These are phyloP conservation scores for Calonectria henricotiae DNA, from an alignment of 2,329 filamentous ascomycete genomes.

Conservation along the genomic window DNA sequence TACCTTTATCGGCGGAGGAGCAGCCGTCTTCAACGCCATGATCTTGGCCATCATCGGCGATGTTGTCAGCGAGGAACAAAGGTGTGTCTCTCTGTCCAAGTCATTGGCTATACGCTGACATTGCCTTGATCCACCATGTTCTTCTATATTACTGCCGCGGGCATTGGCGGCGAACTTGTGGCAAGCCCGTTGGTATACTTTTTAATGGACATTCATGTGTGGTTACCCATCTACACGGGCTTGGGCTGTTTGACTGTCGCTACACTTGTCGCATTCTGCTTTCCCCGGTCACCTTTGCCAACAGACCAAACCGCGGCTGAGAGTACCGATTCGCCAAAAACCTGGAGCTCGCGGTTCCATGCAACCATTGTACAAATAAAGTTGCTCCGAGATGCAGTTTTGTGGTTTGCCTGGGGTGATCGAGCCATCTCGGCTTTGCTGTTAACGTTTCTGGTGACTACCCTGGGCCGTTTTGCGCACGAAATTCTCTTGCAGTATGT, in stretches of 20 bases:
- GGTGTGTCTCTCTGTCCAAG: neutral
- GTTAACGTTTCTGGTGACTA: conserved; percentile 7
- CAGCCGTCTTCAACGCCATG: conserved; percentile 9
- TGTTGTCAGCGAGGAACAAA: conserved; percentile 11
- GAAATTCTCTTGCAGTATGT: conserved; percentile 15
- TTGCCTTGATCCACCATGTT: neutral
- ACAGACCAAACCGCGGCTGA: neutral
- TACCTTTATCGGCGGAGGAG: conserved; percentile 11
- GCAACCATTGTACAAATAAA: neutral
- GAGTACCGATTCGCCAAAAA: neutral
- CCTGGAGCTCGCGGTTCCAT: neutral
- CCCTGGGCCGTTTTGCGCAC: conserved; percentile 2
- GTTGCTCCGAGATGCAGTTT: neutral
- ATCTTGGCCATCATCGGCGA: conserved; percentile 8
- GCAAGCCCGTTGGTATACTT: conserved; percentile 9
- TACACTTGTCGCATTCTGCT: neutral
- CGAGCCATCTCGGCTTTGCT: conserved; percentile 1
- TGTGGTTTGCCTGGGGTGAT: conserved; percentile 17
- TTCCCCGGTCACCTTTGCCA: neutral
- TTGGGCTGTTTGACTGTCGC: neutral
- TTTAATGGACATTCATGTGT: conserved; percentile 6
- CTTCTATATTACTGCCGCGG: conserved; percentile 9
- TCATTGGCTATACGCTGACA: neutral
- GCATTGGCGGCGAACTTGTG: conserved; percentile 3
- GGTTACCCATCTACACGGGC: conserved; percentile 10